Base-by-base conservation (phyloP, 164 flowering plant genomes). In the Nymphaea colorata region DNA sequence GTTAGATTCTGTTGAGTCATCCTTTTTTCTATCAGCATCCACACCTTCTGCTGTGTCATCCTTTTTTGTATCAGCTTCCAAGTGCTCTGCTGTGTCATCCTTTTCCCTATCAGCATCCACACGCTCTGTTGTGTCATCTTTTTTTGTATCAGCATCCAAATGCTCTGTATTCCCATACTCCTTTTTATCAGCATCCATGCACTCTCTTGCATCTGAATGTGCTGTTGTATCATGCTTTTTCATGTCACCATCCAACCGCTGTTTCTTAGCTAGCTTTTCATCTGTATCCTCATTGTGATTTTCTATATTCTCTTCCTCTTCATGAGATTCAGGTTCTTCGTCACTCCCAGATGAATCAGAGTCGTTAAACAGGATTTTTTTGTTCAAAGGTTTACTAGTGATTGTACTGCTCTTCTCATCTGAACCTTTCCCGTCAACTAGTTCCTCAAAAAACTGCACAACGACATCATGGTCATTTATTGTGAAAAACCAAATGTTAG, bases 391-490 rank as follows among this genome's bases (percentile, higher is more conserved):
- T 66, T 86, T 83, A 63, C 65, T 73, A 43, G 83, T 68, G 55
- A 66, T 45, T 41, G 47, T 79, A 25, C 61, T 66, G 64, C 44
- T 67, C 70, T 75, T 77, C 43, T 36, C 65, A 66, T 64, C 77
- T 7, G 80, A 68, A 73, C 71, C 78, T 66, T 73, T 73, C 18
- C 87, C 98, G 69, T 79, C 70, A 53, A 87, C 75, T 47, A 93
- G 81, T 80, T 93, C 96, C 72, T 93, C 98, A 76, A 64, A 84
- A 66, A 90, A 90, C 96, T 93, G 82, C 62, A 78, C 51, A 47
- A 2, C 55, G 6, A 12, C 55, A 47, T 47, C 36, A 25, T 25
- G 36, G 36, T 47, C 55, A 47, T 4, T 4, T 47, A 12, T 47
- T 47, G 12, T 47, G 36, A 25, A 25, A 25, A 25, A 25, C 36